Base-by-base conservation (phyloP, 305 asterid species). In the Solanum hybrid region DNA sequence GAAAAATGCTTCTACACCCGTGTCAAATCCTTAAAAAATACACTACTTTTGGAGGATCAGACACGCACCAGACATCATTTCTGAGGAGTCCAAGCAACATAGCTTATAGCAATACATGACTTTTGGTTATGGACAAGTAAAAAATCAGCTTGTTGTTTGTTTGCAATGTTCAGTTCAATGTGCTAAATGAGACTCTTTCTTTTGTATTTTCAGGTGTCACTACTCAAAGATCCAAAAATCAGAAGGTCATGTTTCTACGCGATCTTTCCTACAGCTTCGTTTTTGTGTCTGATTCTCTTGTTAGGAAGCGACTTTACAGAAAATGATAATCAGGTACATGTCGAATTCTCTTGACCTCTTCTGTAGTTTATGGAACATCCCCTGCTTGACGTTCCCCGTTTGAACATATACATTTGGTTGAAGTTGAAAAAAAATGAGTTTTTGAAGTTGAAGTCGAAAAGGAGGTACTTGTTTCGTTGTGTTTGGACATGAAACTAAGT, bases 321-420 rank as follows among this genome's bases (percentile, higher is more conserved):
- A 77, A 89, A 76, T 78, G 86, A 89, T 89, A 93, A 93, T 88
- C 93, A 93, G 97, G 95, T 95, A 35, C 5, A 82, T 71, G 32
- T 19, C 7, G 3, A 4, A 36, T 71, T 87, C 40, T 38, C 64
- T 72, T 17, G 40, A 82, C 31, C 22, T 51, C 73, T 84, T 37
- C 40, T 45, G 40, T 84, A 29, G 73, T 45, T 29, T 45, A 45
- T 29, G 31, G 10, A 10, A 51, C 6, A 84, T 29, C 11, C 40
- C 10, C 19, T 84, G 29, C 87, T 27, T 29, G 10, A 82, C 0
- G 1, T 45, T 78, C 51, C 29, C 29, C 17, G 10, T 78, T 34
- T 22, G 85, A 14, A 78, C 56, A 17, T 75, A 3, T 0, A 19
- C 19, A 35, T 22, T 11, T 36, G 56, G 56, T 78, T 78, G 85